These are phyloP conservation scores for Colletotrichum plurivorum DNA, from an alignment of 2,329 filamentous ascomycete species.

Conservation along the genomic window DNA sequence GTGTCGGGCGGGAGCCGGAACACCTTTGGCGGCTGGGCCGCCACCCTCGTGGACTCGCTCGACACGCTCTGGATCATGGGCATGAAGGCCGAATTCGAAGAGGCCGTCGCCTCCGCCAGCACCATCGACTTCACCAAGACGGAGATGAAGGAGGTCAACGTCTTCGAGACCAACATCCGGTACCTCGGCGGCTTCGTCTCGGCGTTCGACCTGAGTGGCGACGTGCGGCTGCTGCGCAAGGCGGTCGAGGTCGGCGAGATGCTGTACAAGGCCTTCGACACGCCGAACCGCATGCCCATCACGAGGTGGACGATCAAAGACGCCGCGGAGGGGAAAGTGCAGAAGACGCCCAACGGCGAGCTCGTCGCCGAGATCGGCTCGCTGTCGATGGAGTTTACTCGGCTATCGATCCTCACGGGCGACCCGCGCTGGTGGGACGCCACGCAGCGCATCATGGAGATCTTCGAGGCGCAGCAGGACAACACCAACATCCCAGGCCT, in stretches of 20 bases:
- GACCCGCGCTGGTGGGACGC: slow-evolving; percentile 83
- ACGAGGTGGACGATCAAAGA: slow-evolving; percentile 46
- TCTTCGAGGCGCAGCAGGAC: slow-evolving; percentile 78
- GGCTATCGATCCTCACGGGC: slow-evolving; percentile 79
- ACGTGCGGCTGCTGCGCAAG: slow-evolving; percentile 58
- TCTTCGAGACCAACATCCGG: slow-evolving; percentile 62
- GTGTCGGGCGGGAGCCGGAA: slow-evolving; percentile 62
- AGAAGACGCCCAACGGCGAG: slow-evolving; percentile 39
- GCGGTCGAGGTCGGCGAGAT: slow-evolving; percentile 62
- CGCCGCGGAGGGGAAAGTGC: slow-evolving; percentile 44
- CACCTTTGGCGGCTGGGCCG: slow-evolving; percentile 68
- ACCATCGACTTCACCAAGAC: slow-evolving; percentile 64
- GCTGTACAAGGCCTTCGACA: slow-evolving; percentile 64
- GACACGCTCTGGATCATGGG: slow-evolving; percentile 76
- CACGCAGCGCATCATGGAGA: slow-evolving; percentile 79
- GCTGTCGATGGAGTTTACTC: slow-evolving; percentile 79
- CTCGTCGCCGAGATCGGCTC: slow-evolving; percentile 76
- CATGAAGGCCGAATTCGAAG: slow-evolving; percentile 68
- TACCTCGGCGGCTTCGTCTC: slow-evolving; percentile 60
- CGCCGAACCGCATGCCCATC: slow-evolving; percentile 62
- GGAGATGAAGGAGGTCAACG: slow-evolving; percentile 53
- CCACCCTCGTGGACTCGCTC: slow-evolving; percentile 72
- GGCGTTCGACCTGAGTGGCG: slow-evolving; percentile 61
- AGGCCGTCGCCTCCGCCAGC: slow-evolving; percentile 63
- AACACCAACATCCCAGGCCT: slow-evolving; percentile 80